A percentile compares a stretch with the other conserved stretches of the same genome.
Evolutionary conservation across 176 grass and related monocot genomes (phyloP).

Genomic region (Aegilops speltoides): DNA sequence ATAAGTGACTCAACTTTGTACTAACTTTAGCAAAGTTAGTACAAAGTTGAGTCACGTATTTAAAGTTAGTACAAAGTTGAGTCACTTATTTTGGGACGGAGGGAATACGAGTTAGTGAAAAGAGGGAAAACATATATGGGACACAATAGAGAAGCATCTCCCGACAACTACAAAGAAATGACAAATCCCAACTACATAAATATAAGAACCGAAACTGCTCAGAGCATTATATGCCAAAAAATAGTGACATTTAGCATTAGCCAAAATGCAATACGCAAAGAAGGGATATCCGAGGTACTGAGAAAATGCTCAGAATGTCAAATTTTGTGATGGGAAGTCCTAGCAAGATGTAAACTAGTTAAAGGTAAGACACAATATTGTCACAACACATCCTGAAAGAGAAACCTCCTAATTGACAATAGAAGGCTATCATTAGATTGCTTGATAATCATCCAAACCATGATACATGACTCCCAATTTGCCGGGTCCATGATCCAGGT

Average conservation of each 20-base stretch:
- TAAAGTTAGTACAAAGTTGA: no score
- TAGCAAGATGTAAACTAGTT: constrained; percentile 16
- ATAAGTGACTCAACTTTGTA: no score
- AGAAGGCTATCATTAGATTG: not conserved
- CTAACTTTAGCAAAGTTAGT: no score
- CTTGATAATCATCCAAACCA: constrained; percentile 10
- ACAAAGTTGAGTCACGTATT: no score
- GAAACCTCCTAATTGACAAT: not conserved
- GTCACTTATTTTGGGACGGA: no score
- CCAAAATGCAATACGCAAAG: not conserved
- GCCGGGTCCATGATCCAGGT: not conserved
- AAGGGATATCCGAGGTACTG: not conserved
- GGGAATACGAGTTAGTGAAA: not conserved
- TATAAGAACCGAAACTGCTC: not conserved
- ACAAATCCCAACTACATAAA: not conserved
- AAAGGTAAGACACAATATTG: not conserved
- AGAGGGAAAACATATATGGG: not conserved
- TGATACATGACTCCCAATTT: not conserved
- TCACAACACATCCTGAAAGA: not conserved
- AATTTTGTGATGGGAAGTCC: not conserved
- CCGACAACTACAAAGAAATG: not conserved
- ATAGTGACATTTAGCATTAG: not conserved
- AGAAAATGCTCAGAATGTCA: not conserved
- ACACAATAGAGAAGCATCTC: not conserved
- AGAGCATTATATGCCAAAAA: not conserved